phyloP scores from a whole-genome alignment of 169 alveolate species.

The Fabrea salina region DNA sequence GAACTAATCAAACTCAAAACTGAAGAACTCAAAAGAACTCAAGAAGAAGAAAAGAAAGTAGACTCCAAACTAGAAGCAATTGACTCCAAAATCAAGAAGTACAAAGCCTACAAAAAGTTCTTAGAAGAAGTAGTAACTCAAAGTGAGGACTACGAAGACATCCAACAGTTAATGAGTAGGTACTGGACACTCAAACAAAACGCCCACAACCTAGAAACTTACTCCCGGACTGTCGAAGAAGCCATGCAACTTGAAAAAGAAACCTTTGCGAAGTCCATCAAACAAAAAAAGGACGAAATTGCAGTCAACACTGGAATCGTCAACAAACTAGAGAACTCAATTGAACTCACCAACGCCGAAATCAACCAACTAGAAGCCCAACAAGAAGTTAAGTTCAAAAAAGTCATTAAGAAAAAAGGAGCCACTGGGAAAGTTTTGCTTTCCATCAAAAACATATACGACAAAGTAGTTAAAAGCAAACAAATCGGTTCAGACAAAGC shows the following conservation, averaged over 20 bases:
- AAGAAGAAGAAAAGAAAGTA: neutral
- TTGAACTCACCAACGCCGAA: constrained; percentile 3
- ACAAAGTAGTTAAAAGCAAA: neutral
- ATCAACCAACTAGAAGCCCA: neutral
- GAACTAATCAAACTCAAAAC: constrained; percentile 2
- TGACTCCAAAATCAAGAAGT: constrained; percentile 2
- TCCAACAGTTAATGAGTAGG: constrained; percentile 20
- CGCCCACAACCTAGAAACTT: neutral
- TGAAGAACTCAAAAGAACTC: neutral
- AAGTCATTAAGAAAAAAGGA: neutral
- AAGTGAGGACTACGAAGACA: constrained; percentile 21
- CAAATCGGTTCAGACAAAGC: neutral
- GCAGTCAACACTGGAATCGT: constrained; percentile 7
- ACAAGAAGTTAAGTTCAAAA: neutral
- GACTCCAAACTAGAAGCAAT: constrained; percentile 15
- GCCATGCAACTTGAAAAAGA: neutral
- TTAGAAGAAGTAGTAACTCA: constrained; percentile 19
- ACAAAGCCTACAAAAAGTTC: neutral
- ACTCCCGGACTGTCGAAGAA: constrained; percentile 18
- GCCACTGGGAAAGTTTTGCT: constrained; percentile 18
- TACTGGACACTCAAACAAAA: constrained; percentile 22
- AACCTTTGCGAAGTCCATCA: neutral
- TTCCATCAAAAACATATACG: constrained; percentile 19
- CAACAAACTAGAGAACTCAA: neutral
- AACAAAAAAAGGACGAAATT: neutral